These are phyloP conservation scores for Annona cherimola DNA, from an alignment of 164 flowering plant species.

Conservation along the genomic window DNA sequence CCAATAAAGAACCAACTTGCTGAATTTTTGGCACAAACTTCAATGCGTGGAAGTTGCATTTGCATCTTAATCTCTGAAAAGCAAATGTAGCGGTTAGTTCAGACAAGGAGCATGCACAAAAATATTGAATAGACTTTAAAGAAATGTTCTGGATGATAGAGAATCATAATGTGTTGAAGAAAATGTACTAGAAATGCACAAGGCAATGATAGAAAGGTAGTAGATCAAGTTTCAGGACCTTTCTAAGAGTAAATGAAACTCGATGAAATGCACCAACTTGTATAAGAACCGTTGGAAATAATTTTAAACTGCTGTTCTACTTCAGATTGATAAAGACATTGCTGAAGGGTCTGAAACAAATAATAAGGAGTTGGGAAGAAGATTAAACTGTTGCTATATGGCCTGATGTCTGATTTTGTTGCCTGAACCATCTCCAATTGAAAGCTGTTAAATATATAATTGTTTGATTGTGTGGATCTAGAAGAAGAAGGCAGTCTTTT, in stretches of 20 bases:
- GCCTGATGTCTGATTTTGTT: too few relatives aligned
- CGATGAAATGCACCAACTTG: not conserved
- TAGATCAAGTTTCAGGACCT: not conserved
- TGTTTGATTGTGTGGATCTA: too few relatives aligned
- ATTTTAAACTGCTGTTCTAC: too few relatives aligned
- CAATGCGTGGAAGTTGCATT: conserved; percentile 93
- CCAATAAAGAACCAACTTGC: conserved; percentile 55
- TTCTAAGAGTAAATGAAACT: not conserved
- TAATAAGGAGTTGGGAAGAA: too few relatives aligned
- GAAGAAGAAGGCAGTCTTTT: too few relatives aligned
- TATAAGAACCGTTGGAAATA: too few relatives aligned
- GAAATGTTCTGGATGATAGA: not conserved
- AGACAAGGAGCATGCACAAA: not conserved
- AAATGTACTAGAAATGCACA: not conserved
- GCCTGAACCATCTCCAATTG: too few relatives aligned
- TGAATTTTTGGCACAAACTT: conserved; percentile 88
- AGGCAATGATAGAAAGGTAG: not conserved
- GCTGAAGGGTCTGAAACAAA: too few relatives aligned
- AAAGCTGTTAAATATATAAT: too few relatives aligned
- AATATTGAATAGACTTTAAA: not conserved
- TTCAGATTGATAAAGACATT: too few relatives aligned
- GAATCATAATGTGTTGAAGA: not conserved
- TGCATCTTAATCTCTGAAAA: conserved; percentile 81
- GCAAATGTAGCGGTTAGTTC: not conserved
- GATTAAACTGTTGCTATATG: too few relatives aligned